Evolutionary conservation across 2,329 filamentous ascomycete genomes (phyloP), one percentile per base, ranked within the genome.

Genomic region (Neoascochyta sp.): DNA sequence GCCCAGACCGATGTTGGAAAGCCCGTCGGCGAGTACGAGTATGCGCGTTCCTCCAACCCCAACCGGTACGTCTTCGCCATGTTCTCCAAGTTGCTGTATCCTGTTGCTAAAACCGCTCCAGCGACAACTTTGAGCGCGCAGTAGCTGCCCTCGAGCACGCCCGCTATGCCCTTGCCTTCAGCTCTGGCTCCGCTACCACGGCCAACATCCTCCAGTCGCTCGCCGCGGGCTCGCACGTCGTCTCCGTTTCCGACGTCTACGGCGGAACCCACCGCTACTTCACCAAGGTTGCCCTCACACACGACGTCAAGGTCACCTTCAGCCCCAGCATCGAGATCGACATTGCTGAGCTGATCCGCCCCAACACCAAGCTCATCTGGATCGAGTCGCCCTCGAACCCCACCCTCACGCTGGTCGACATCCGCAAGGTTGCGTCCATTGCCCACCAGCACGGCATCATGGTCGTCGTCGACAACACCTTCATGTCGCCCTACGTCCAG

Each of bases 401-500:
- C 0, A 98, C 92, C 5, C 74, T 98, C 34, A 80, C 85, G 16
- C 76, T 98, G 26, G 90, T 96, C 45, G 90, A 98, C 66, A 95
- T 98, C 60, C 75, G 85, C 51, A 82, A 86, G 30, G 84, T 98
- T 22, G 83, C 85, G 16, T 79, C 78, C 16, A 75, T 83, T 32
- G 92, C 92, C 11, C 92, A 96, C 65, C 73, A 82, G 52, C 85
- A 86, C 57, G 90, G 89, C 41, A 86, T 96, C 54, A 74, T 86
- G 60, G 92, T 98, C 23, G 92, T 98, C n/a, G 92, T 98, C 22
- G 92, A 98, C 72, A 98, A 98, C 72, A 98, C 92, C 12, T 98
- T 98, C 73, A 74, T 96, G 59, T 90, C 84, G 40, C 92, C 92
- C 17, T 98, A 96, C 63, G 77, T 98, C 26, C 92, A 98, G 69